A percentile compares a stretch with the other conserved stretches of the same genome.
phyloP scores from a whole-genome alignment of 1,139 yeast species.

The Lodderomyces orthopsilosis region DNA sequence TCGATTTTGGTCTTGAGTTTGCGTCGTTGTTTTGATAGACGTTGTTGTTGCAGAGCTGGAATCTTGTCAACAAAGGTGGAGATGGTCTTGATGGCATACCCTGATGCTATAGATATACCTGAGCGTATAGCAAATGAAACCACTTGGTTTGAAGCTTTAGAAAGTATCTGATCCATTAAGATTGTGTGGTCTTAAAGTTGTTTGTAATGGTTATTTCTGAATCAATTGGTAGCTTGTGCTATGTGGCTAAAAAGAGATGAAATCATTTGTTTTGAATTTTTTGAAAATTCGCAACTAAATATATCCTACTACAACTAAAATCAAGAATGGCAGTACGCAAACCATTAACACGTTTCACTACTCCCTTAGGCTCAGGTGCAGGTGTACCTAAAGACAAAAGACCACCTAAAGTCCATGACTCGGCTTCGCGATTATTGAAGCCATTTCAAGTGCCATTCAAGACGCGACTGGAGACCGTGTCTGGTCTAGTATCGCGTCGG shows the following conservation, averaged over 20 bases:
- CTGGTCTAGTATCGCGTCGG: constrained; percentile 16
- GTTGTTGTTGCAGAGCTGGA: constrained; percentile 54
- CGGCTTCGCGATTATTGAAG: constrained; percentile 32
- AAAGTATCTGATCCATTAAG: constrained; percentile 42
- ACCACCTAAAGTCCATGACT: constrained; percentile 39
- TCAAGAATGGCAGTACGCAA: constrained; percentile 29
- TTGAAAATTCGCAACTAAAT: background rate
- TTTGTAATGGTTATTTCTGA: background rate
- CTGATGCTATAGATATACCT: constrained; percentile 73
- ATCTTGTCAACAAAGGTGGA: constrained; percentile 56
- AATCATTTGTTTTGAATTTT: background rate
- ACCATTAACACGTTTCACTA: constrained; percentile 38
- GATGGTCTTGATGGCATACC: constrained; percentile 69
- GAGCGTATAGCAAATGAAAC: constrained; percentile 79
- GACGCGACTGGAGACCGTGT: constrained; percentile 15
- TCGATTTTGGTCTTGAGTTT: constrained; percentile 59
- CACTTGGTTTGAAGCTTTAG: constrained; percentile 73
- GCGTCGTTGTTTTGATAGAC: constrained; percentile 35
- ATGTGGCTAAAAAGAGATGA: background rate
- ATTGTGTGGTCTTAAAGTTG: background rate
- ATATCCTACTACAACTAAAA: background rate
- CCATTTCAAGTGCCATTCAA: constrained; percentile 47
- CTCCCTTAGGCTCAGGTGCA: constrained; percentile 47
- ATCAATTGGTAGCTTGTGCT: background rate
- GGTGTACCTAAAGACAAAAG: constrained; percentile 42